These are phyloP conservation scores for Terfezia boudieri DNA, from an alignment of 495 filamentous ascomycete species.

Conservation along the genomic window DNA sequence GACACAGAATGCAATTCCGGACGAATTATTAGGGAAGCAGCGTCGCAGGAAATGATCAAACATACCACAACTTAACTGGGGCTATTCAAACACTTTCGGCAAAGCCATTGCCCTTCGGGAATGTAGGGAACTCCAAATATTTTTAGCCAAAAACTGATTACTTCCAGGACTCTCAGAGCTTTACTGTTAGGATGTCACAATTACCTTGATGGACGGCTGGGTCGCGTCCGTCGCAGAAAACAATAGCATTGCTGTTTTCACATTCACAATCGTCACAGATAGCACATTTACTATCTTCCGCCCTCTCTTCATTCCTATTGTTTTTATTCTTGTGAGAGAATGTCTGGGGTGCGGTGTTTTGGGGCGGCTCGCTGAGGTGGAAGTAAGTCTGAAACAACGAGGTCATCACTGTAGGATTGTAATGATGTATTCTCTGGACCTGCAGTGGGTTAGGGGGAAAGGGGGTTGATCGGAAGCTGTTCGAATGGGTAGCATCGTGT, in stretches of 20 bases:
- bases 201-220: slow-evolving; percentile 67
- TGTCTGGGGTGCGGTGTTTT: background rate
- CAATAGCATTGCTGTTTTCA: slow-evolving; percentile 98
- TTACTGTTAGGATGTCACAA: background rate
- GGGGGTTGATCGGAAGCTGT: background rate
- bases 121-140: slow-evolving; percentile 97
- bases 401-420: background rate
- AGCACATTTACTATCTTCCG: slow-evolving; percentile 91
- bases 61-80: slow-evolving; percentile 67
- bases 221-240: slow-evolving; percentile 97
- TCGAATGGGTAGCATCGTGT: no score
- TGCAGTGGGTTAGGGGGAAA: background rate
- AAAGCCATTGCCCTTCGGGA: slow-evolving; percentile 95
- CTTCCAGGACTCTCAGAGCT: no score
- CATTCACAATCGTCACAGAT: slow-evolving; percentile 98
- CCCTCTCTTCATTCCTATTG: slow-evolving; percentile 72
- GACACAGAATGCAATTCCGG: slow-evolving; percentile 89
- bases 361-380: background rate
- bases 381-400: background rate
- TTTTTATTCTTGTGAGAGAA: background rate
- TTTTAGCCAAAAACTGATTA: slow-evolving; percentile 24
- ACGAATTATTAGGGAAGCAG: background rate
- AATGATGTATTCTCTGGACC: no score
- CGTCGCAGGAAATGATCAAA: slow-evolving; percentile 10
- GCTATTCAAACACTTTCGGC: slow-evolving; percentile 87